Percentiles rank a stretch among this genome's conserved stretches.
Conservation (phyloP, 345 rosid species). For the Eucalyptus tenuipes region DNA sequence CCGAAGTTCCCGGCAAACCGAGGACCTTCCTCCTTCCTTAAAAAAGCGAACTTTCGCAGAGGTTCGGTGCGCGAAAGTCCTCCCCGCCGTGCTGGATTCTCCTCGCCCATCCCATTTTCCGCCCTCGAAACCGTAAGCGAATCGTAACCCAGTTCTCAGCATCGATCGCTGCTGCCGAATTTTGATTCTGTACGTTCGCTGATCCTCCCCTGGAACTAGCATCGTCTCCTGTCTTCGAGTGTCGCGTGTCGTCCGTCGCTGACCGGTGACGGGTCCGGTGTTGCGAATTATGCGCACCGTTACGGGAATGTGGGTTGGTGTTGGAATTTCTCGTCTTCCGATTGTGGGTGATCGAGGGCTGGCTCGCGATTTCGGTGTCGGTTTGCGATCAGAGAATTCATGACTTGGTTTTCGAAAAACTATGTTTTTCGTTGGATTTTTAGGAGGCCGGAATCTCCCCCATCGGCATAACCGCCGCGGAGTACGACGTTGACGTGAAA, state of each 20-base stretch:
- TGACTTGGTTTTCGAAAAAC: not conserved
- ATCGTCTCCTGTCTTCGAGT: not conserved
- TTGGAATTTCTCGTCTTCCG: not conserved
- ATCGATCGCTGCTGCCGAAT: not conserved
- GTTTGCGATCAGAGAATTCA: not conserved
- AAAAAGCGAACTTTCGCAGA: not conserved
- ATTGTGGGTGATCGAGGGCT: not conserved
- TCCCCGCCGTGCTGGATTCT: not conserved
- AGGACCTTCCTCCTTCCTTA: not conserved
- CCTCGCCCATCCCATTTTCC: not conserved
- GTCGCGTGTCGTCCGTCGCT: not conserved
- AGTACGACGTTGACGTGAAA: not conserved
- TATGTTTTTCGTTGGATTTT: not conserved
- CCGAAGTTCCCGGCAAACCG: not conserved
- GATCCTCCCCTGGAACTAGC: not conserved
- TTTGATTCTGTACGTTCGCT: not conserved
- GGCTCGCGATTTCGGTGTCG: not conserved
- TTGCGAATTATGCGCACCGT: not conserved
- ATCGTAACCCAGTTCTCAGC: not conserved
- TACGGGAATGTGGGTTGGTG: not conserved
- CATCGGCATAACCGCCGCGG: not conserved
- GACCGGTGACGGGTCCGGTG: not conserved
- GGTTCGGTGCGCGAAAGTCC: not conserved
- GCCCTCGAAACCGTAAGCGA: not conserved
- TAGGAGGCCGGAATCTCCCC: not conserved